Conservation (phyloP, 1,284 basidiomycete genomes). For the Cryptococcus sp. region DNA sequence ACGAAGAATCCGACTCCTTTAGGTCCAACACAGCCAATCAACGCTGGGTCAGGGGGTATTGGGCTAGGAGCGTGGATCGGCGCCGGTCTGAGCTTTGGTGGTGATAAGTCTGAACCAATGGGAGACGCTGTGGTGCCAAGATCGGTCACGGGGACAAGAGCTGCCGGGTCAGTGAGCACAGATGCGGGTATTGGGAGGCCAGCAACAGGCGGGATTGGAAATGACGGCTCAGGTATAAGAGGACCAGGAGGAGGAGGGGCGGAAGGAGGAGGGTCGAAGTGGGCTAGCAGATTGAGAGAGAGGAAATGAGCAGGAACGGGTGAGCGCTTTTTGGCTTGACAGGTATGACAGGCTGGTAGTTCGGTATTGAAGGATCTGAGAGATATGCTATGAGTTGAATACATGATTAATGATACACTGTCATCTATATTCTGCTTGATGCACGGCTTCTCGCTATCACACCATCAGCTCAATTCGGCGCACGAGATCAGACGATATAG, state of each 20-base stretch:
- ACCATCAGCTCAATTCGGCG: neutral
- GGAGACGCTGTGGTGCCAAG: neutral
- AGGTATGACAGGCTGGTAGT: too few species aligned
- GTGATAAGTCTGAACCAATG: neutral
- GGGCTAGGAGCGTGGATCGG: neutral
- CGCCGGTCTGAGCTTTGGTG: neutral
- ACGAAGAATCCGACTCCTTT: neutral
- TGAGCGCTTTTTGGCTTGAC: too few species aligned
- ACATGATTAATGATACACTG: neutral
- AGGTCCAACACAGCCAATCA: neutral
- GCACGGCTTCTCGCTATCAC: neutral
- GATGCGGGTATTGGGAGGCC: too few species aligned
- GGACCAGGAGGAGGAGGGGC: neutral
- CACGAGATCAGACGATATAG: neutral
- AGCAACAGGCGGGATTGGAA: neutral
- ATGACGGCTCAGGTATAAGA: neutral
- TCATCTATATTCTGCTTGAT: too few species aligned
- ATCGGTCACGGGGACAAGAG: neutral
- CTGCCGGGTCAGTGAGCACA: neutral
- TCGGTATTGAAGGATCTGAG: neutral
- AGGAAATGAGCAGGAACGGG: neutral
- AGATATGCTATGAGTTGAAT: neutral
- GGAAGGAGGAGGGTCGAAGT: slow-evolving; percentile 10
- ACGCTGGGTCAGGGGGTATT: too few species aligned
- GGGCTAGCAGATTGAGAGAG: slow-evolving; percentile 19